Evolutionary conservation across 768 basidiomycete species (phyloP).

Genomic region (Psilocybe sp.): DNA sequence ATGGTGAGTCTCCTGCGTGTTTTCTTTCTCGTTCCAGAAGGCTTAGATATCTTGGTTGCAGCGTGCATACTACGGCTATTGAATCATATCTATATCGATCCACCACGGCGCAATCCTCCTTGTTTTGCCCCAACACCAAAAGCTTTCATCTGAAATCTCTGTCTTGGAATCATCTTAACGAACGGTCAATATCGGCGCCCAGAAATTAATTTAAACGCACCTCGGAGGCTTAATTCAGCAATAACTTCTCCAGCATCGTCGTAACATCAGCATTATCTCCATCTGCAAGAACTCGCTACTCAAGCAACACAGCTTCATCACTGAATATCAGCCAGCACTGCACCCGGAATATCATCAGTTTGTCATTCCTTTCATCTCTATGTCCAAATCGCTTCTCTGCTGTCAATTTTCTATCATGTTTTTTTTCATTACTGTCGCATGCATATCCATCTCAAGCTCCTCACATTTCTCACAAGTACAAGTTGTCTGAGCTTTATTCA

Average conservation of each 20-base stretch:
- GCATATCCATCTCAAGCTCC: no score
- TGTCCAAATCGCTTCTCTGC: no score
- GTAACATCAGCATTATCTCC: constrained; percentile 2
- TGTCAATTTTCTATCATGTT: no score
- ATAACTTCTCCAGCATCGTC: constrained; percentile 6
- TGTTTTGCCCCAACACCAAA: constrained; percentile 5
- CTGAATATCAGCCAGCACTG: no score
- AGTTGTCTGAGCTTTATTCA: no score
- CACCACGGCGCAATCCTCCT: constrained; percentile 2
- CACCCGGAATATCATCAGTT: constrained; percentile 4
- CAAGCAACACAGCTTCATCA: constrained; percentile 6
- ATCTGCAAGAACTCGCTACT: constrained; percentile 1
- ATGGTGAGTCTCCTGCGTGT: constrained; percentile 27
- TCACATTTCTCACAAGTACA: no score
- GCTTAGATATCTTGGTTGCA: constrained; percentile 12
- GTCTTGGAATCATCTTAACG: constrained; percentile 22
- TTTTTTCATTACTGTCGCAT: background rate
- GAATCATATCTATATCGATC: constrained; percentile 14
- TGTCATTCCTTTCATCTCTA: background rate
- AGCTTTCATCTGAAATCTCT: constrained; percentile 19
- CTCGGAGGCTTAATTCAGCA: constrained; percentile 15
- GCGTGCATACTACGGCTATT: constrained; percentile 48
- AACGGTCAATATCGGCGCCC: constrained; percentile 14
- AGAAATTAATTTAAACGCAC: constrained; percentile 20
- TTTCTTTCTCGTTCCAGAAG: background rate